phyloP scores from a whole-genome alignment of 768 basidiomycete species.

The Crassisporium funariophilum region DNA sequence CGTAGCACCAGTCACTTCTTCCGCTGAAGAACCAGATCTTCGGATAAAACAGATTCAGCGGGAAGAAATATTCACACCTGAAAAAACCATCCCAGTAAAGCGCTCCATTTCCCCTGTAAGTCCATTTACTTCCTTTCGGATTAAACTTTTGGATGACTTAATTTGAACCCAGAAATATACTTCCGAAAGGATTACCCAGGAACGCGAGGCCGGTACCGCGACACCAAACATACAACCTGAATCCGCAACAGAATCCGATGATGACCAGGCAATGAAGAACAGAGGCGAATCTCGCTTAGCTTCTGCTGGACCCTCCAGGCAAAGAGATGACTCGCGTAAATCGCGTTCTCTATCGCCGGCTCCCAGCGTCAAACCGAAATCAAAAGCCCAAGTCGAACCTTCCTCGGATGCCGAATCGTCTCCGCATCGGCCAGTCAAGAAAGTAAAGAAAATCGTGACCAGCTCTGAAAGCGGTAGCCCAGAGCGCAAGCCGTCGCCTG shows the following conservation, averaged over 20 bases:
- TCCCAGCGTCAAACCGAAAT: conserved; percentile 8
- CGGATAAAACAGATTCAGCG: conserved; percentile 18
- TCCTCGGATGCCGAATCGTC: conserved; percentile 53
- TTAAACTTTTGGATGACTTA: conserved; percentile 1
- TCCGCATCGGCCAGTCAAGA: conserved; percentile 52
- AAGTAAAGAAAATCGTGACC: conserved; percentile 42
- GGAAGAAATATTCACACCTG: conserved; percentile 10
- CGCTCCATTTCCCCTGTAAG: conserved; percentile 15
- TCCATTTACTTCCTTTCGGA: conserved; percentile 8
- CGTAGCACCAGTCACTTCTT: conserved; percentile 54
- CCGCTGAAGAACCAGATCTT: conserved; percentile 47
- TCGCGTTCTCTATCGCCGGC: conserved; percentile 11
- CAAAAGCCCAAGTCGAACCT: conserved; percentile 21
- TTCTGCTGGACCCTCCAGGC: conserved; percentile 11
- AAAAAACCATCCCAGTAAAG: conserved; percentile 9
- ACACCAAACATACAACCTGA: conserved; percentile 28
- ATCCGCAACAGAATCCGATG: conserved; percentile 52
- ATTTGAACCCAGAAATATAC: conserved; percentile 7
- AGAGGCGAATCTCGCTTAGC: not conserved
- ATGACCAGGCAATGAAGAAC: conserved; percentile 22
- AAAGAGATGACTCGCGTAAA: not conserved
- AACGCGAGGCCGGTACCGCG: conserved; percentile 2
- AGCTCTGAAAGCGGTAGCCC: conserved; percentile 62
- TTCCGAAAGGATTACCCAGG: conserved; percentile 8
- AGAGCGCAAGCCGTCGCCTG: conserved; percentile 46